Evolutionary conservation across 2,329 filamentous ascomycete genomes (phyloP), one percentile per base, ranked within the genome.

Genomic region (Hypoxylon sp.): DNA sequence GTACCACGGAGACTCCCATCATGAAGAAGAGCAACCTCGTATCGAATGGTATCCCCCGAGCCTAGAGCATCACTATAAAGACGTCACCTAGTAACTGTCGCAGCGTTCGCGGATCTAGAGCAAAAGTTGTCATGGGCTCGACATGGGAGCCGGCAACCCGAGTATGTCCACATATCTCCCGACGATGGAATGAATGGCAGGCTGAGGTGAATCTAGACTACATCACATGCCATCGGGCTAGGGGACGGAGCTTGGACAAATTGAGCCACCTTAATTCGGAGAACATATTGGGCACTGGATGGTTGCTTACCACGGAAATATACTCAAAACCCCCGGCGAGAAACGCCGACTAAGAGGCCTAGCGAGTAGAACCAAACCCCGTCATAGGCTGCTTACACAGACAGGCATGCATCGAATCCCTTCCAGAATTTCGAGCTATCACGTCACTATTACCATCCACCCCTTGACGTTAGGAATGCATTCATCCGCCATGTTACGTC

Each of bases 311-410:
- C 28, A 43, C 25, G 51, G 49, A 11, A 11, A 34, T 36, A 38
- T 69, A 30, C 23, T 53, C 6, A 21, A 21, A 50, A 25, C n/a
- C 43, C 56, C 38, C 50, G 36, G 51, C 17, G 48, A 65, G 50
- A 66, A 66, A 45, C 50, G 55, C 59, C 50, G 58, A 66, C 53
- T 66, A 51, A 51, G 62, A 55, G 28, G 57, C 45, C 59, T 56
- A 38, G 53, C 53, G 53, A 65, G 19, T 43, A 57, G 50, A 50
- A 45, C 19, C 45, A 28, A 57, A 17, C 11, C 17, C 45, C 46
- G 25, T 14, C 48, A 49, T 60, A 53, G 55, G 55, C 58, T 60
- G 49, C 43, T 52, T 59, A 43, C 25, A 53, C 30, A 46, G 9
- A 53, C 36, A 46, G 9, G 13, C 25, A 32, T 41, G 34, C 43